Conservation (phyloP, 805 yeast species). For the Yamadazyma scolyti region DNA sequence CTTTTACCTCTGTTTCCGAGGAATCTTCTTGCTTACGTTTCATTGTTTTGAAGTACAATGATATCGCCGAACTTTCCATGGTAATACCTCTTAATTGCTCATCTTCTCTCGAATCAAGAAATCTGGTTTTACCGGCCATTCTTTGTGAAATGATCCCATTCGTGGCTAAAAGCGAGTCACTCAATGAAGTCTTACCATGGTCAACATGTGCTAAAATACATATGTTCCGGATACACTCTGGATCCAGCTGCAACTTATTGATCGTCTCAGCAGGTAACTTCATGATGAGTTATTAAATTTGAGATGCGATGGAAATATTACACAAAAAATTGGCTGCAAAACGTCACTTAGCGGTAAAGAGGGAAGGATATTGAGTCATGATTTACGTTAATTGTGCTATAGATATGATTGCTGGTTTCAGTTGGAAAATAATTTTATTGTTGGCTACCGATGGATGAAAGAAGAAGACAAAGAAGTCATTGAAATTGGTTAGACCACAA, state of each 20-base stretch:
- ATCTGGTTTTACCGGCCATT: slow-evolving; percentile 93
- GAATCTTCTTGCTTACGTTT: slow-evolving; percentile 28
- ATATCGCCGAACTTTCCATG: slow-evolving; percentile 95
- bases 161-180: slow-evolving; percentile 88
- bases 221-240: slow-evolving; percentile 75
- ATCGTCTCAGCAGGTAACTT: slow-evolving; percentile 64
- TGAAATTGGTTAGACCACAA: no score
- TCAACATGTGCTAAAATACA: slow-evolving; percentile 98
- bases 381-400: no score
- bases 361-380: no score
- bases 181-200: slow-evolving; percentile 94
- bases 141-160: slow-evolving; percentile 95
- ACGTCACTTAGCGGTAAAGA: no score
- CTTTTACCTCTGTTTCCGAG: slow-evolving; percentile 49
- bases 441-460: no score
- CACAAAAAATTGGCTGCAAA: no score
- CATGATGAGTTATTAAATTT: no score
- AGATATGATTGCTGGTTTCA: no score
- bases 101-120: slow-evolving; percentile 89
- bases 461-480: no score
- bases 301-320: no score
- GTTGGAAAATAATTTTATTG: no score
- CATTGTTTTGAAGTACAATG: slow-evolving; percentile 79
- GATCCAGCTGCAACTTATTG: slow-evolving; percentile 62
- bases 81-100: slow-evolving; percentile 96